A percentile compares a stretch with the other conserved stretches of the same genome.
These are phyloP conservation scores for Salix dunnii DNA, from an alignment of 345 rosid genomes.

Conservation along the genomic window DNA sequence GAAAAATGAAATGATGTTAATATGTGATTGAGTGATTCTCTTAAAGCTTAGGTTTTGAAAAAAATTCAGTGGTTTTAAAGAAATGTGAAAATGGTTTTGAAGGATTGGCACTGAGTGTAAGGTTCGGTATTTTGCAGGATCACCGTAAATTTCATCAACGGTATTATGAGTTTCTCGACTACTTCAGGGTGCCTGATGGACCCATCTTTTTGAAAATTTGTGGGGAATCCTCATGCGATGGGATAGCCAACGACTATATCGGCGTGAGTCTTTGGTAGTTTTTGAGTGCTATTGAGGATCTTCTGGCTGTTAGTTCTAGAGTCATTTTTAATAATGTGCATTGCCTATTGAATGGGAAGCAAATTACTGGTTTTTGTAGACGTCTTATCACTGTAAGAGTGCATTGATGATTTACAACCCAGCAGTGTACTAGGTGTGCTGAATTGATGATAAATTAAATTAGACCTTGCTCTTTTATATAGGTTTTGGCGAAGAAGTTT, in stretches of 20 bases:
- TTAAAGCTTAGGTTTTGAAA: no score
- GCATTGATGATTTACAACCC: background rate
- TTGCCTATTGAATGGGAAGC: background rate
- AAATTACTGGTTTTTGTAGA: background rate
- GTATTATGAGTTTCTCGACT: conserved; percentile 72
- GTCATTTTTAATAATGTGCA: no score
- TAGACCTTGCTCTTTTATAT: background rate
- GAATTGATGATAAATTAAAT: background rate
- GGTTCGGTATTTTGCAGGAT: conserved; percentile 44
- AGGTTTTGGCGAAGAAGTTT: conserved; percentile 95
- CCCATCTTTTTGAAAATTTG: conserved; percentile 79
- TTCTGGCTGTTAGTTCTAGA: no score
- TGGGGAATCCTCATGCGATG: conserved; percentile 77
- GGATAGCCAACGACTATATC: conserved; percentile 72
- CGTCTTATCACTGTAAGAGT: no score
- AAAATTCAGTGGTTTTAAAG: no score
- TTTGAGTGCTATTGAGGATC: background rate
- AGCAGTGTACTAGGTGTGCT: background rate
- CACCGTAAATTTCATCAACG: conserved; percentile 65
- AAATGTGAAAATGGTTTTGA: no score
- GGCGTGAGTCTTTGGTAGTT: conserved; percentile 34
- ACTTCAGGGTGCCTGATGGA: conserved; percentile 64
- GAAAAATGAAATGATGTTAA: no score
- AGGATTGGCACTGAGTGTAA: background rate
- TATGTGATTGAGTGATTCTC: no score